Conservation (phyloP, 805 yeast species). For the Saitoella complicata region DNA sequence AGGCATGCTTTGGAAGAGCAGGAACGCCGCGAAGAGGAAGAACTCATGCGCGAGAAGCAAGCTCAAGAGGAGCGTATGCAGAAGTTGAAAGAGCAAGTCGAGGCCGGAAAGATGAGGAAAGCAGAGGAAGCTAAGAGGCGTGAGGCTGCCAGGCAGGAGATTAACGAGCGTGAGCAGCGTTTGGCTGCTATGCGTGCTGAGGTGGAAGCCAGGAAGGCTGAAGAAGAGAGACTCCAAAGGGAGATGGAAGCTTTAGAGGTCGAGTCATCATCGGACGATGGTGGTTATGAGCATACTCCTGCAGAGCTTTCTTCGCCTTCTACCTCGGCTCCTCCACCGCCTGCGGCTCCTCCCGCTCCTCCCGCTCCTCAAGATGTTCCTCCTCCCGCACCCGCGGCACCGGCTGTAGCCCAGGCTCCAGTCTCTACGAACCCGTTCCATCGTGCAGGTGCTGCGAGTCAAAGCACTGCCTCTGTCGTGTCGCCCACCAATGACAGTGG, state of each 20-base stretch:
- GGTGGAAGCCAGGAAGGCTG: conserved; percentile 9
- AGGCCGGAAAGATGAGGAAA: conserved; percentile 11
- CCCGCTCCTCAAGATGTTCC: conserved; percentile 2
- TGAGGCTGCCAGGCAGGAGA: conserved; percentile 11
- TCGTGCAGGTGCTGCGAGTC: neutral
- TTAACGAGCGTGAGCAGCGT: conserved; percentile 6
- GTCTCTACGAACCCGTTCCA: conserved; percentile 1
- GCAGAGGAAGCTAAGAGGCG: conserved; percentile 14
- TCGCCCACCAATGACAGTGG: conserved; percentile 1
- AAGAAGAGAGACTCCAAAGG: conserved; percentile 38
- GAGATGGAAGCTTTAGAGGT: conserved; percentile 4
- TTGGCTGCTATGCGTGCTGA: conserved; percentile 6
- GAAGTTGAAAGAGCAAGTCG: no score
- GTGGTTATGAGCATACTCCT: conserved; percentile 18
- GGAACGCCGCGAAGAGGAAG: no score
- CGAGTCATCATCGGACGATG: neutral
- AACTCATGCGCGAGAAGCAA: no score
- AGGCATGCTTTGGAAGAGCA: no score
- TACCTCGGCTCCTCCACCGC: conserved; percentile 7
- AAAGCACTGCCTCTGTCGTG: neutral
- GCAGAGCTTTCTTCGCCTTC: conserved; percentile 18
- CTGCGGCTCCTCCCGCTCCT: conserved; percentile 11
- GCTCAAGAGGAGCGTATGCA: no score
- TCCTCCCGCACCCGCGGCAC: conserved; percentile 2
- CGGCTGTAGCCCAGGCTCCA: neutral